Base-by-base conservation (phyloP, 1,284 basidiomycete species). In the Trichosporon coremiiforme region DNA sequence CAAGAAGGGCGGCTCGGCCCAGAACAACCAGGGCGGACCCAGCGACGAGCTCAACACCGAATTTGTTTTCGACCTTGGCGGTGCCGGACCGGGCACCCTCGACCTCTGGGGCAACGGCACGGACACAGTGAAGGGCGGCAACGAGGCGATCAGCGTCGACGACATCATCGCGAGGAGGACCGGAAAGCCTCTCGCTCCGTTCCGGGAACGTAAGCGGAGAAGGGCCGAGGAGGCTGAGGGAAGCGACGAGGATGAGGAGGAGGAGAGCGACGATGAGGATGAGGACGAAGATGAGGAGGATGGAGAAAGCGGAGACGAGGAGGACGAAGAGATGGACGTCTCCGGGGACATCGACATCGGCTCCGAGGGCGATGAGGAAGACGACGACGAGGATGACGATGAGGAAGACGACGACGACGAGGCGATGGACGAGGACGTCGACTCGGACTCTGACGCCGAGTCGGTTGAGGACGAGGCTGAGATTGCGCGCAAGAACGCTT, bases 81-180 rank as follows among this genome's bases (percentile, higher is more conserved):
- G 87, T 31, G 90, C 93, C 75, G 88, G 89, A 10, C 74, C 78
- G 64, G 66, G 74, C 20, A 78, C 74, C 1, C 66, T 79, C 20
- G 78, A 80, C 67, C 66, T 77, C 5, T 82, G 80, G 82, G 81
- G 78, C 50, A 78, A 75, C 13, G 81, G 78, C 62, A 77, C 75
- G 10, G 80, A 83, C 66, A 73, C 79, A 70, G 74, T 79, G 12
- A 70, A 73, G 63, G 77, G 75, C 53, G 68, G 67, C 1, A 74
- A 78, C 68, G 88, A 89, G 12, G 86, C 91, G 15, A 88, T 97
- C 64, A 93, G 91, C 60, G 90, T 98, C 10, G 93, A 97, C 83
- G 93, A 97, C 78, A 97, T 96, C 74, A 94, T 95, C 77, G 89
- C 89, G 63, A 86, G 90, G 69, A 86, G 90, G 68, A 88, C 85